Conservation (phyloP, 2,329 filamentous ascomycete genomes). For the Talaromyces sp. region DNA sequence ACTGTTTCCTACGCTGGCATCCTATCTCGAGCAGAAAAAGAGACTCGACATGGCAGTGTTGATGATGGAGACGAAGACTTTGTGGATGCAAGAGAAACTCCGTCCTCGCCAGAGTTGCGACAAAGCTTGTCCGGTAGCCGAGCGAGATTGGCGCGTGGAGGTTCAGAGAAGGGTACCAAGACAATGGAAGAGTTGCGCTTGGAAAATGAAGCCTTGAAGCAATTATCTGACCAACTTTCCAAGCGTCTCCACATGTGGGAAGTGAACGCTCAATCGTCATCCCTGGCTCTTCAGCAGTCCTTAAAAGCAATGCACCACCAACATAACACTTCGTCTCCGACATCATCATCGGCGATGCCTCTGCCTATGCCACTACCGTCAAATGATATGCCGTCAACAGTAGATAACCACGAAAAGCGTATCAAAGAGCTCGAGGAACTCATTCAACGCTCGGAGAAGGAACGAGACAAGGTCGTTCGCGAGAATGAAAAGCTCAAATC, state of each 20-base stretch:
- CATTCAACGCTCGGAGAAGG: slow-evolving; percentile 55
- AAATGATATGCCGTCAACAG: slow-evolving; percentile 26
- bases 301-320: slow-evolving; percentile 52
- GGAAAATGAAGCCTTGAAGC: slow-evolving; percentile 82
- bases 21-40: slow-evolving; percentile 54
- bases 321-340: slow-evolving; percentile 27
- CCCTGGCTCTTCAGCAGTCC: slow-evolving; percentile 81
- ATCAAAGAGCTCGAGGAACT: slow-evolving; percentile 67
- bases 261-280: slow-evolving; percentile 82
- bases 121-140: slow-evolving; percentile 45
- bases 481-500: slow-evolving; percentile 60
- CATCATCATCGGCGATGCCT: slow-evolving; percentile 29
- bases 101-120: slow-evolving; percentile 47
- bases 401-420: slow-evolving; percentile 43
- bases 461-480: slow-evolving; percentile 61
- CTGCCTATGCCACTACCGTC: slow-evolving; percentile 17
- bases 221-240: slow-evolving; percentile 79
- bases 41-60: slow-evolving; percentile 44
- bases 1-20: slow-evolving; percentile 94
- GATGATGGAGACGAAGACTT: slow-evolving; percentile 81
- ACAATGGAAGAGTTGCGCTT: slow-evolving; percentile 83
- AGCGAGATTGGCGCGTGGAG: slow-evolving; percentile 22
- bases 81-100: slow-evolving; percentile 76
- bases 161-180: slow-evolving; percentile 46
- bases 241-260: slow-evolving; percentile 91